These are phyloP conservation scores for Fusarium floridanum DNA, from an alignment of 2,329 filamentous ascomycete species.

Conservation along the genomic window DNA sequence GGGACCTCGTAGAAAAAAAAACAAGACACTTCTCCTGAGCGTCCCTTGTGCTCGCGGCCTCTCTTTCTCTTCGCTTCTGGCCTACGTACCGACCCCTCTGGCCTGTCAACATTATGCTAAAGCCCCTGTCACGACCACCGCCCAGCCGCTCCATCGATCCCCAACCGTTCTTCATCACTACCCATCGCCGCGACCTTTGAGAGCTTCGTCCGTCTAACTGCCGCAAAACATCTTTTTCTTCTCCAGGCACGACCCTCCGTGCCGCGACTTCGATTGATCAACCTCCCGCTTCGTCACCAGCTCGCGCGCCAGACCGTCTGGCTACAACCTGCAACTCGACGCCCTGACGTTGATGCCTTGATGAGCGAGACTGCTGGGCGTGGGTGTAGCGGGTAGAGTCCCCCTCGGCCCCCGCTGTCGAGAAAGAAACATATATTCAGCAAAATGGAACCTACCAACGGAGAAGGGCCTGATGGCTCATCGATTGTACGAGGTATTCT, in stretches of 20 bases:
- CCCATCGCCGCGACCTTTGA: conserved; percentile 39
- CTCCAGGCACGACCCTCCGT: background rate
- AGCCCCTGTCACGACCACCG: conserved; percentile 34
- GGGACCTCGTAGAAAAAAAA: conserved; percentile 38
- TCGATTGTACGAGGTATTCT: conserved; percentile 74
- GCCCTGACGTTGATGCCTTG: conserved; percentile 45
- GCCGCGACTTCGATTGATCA: conserved; percentile 2
- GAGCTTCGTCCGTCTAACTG: conserved; percentile 21
- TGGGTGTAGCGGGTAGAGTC: conserved; percentile 54
- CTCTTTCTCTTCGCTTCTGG: conserved; percentile 14
- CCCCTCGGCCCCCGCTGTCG: conserved; percentile 48
- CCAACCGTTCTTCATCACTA: conserved; percentile 43
- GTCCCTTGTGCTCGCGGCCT: conserved; percentile 19
- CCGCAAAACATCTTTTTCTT: background rate
- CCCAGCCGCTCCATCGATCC: conserved; percentile 36
- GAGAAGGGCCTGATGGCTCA: conserved; percentile 78
- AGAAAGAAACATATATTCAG: conserved; percentile 43
- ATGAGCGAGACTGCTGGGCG: conserved; percentile 47
- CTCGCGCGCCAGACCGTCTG: conserved; percentile 17
- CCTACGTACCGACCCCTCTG: conserved; percentile 12
- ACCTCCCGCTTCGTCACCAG: background rate
- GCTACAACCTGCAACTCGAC: conserved; percentile 18
- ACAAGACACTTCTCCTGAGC: conserved; percentile 33
- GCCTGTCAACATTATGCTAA: conserved; percentile 32
- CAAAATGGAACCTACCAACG: conserved; percentile 50